Percentiles rank a stretch among this genome's conserved stretches.
phyloP scores from a whole-genome alignment of 805 yeast genomes.

The Wickerhamomyces sydowiorum region DNA sequence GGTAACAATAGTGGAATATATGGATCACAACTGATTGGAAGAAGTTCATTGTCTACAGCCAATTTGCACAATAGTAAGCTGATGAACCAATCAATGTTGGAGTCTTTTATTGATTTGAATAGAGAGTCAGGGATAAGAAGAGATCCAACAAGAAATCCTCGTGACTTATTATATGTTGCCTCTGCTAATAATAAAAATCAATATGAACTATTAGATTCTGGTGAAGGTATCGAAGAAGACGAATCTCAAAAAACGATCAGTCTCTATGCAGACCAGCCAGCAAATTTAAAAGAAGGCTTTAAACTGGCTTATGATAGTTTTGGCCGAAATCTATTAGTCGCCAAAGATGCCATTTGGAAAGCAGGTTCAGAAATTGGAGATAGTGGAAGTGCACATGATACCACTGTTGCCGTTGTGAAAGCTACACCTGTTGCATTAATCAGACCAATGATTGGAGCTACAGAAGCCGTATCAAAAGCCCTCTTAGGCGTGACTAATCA shows the following conservation, averaged over 20 bases:
- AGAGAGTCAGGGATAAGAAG: conserved; percentile 1
- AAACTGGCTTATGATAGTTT: conserved; percentile 68
- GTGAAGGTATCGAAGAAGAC: conserved; percentile 17
- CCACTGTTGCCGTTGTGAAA: conserved; percentile 60
- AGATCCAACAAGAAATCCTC: background rate
- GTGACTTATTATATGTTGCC: background rate
- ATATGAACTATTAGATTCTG: background rate
- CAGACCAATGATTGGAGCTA: conserved; percentile 86
- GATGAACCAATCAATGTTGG: conserved; percentile 21
- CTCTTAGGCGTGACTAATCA: conserved; percentile 80
- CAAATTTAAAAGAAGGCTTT: conserved; percentile 63
- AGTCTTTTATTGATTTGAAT: conserved; percentile 19
- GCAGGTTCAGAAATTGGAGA: conserved; percentile 59
- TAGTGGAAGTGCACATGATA: conserved; percentile 61
- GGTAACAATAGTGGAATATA: conserved; percentile 8
- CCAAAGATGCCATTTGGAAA: conserved; percentile 54
- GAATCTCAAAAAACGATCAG: conserved; percentile 45
- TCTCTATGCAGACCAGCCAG: conserved; percentile 82
- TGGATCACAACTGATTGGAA: conserved; percentile 19
- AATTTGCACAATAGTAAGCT: conserved; percentile 19
- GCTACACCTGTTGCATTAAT: conserved; percentile 78
- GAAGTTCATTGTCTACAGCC: conserved; percentile 15
- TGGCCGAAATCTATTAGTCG: conserved; percentile 60
- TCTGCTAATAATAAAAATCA: background rate
- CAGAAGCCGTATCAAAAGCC: conserved; percentile 82